Evolutionary conservation across 2,329 filamentous ascomycete genomes (phyloP).

Genomic region (Phyllachora maydis): DNA sequence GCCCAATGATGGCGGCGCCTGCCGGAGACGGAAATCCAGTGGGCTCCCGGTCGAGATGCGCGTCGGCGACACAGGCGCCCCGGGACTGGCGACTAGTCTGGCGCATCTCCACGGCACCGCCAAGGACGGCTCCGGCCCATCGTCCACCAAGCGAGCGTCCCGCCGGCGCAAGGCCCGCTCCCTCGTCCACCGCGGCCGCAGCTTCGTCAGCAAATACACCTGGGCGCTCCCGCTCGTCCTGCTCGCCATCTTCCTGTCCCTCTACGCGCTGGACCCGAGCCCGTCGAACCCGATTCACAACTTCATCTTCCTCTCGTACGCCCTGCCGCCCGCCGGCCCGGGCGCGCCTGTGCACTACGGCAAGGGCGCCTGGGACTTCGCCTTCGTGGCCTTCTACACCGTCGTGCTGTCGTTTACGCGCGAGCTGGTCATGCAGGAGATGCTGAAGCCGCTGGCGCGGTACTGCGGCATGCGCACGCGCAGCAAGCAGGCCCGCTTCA

Average conservation of each 20-base stretch:
- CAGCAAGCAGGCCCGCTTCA: slow-evolving; percentile 73
- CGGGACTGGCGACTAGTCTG: slow-evolving; percentile 29
- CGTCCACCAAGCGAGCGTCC: slow-evolving; percentile 19
- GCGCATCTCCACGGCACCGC: slow-evolving; percentile 17
- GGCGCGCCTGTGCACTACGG: slow-evolving; percentile 48
- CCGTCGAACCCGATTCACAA: slow-evolving; percentile 58
- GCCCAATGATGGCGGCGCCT: slow-evolving; percentile 12
- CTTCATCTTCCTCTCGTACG: slow-evolving; percentile 84
- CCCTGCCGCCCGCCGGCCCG: slow-evolving; percentile 29
- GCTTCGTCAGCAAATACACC: slow-evolving; percentile 32
- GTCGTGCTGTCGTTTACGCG: slow-evolving; percentile 81
- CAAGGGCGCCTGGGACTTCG: slow-evolving; percentile 72
- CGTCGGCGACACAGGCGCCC: slow-evolving; percentile 32
- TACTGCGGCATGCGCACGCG: slow-evolving; percentile 47
- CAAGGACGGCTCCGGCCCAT: slow-evolving; percentile 7
- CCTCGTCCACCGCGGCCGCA: slow-evolving; percentile 29
- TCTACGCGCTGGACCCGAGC: slow-evolving; percentile 58
- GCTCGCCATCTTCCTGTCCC: slow-evolving; percentile 36
- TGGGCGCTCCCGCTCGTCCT: slow-evolving; percentile 49
- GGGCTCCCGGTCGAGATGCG: slow-evolving; percentile 29
- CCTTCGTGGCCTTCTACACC: slow-evolving; percentile 77
- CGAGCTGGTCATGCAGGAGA: slow-evolving; percentile 86
- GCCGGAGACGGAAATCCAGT: slow-evolving; percentile 34
- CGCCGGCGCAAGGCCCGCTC: slow-evolving; percentile 35
- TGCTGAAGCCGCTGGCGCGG: slow-evolving; percentile 58